Base-by-base conservation (phyloP, 805 yeast species). In the Hanseniaspora singularis region DNA sequence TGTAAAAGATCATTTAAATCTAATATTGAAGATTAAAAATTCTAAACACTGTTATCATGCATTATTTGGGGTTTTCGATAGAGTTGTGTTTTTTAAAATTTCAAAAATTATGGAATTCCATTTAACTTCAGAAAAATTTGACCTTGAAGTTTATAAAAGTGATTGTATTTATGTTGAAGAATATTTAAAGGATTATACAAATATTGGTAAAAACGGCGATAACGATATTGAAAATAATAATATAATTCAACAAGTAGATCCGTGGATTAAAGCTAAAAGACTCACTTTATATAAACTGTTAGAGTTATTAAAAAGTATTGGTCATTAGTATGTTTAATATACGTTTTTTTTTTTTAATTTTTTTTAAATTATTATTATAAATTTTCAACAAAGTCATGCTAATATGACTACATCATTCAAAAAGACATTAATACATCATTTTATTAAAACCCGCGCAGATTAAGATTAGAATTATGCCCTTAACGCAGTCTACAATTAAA, bases 91-190 rank as follows among this genome's bases (percentile, higher is more conserved):
- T 31, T 18, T 23, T 1, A 22, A n/a, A 4, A 20, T 40, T 3
- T 4, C 37, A 14, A 40, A 33, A 15, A 40, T 47, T 12, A 26
- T 47, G 8, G 46, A 40, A 18, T 47, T n/a, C 26, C 31, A 47
- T 28, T 30, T 42, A 2, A 19, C 9, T 3, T 8, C 18, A 14
- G 30, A 24, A 2, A 20, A 23, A 12, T 44, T 37, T 18, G 20
- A 28, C 7, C 6, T n/a, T 4, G 18, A 31, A 10, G 23, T 20
- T 3, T 43, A 32, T 19, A 2, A 33, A 19, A 16, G 24, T 1
- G 46, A 47, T 23, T 40, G 31, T 36, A 16, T 23, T 14, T 33
- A 30, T 26, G 7, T 47, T 3, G 40, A 31, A 11, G 16, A 19
- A 3, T 38, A 23, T 23, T 6, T 46, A 5, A 16, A 20, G 2